phyloP scores from a whole-genome alignment of 495 filamentous ascomycete species.

The Lichenothelia convexa region DNA sequence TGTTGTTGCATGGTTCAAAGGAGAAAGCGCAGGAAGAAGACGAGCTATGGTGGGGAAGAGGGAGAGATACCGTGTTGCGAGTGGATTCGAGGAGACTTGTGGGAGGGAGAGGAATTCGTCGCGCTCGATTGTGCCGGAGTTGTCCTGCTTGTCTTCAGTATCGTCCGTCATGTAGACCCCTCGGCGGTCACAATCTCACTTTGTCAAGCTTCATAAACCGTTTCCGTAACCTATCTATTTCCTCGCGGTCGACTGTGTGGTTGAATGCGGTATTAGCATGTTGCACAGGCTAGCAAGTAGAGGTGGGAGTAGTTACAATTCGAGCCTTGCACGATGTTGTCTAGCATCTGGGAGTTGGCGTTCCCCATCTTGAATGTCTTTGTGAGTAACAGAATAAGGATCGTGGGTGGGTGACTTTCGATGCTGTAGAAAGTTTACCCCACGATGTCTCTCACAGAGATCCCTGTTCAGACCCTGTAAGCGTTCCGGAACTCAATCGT shows the following conservation, averaged over 20 bases:
- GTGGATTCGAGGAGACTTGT: conserved; percentile 93
- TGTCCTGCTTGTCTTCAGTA: conserved; percentile 58
- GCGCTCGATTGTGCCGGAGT: conserved; percentile 93
- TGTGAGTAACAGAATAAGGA: too few relatives aligned
- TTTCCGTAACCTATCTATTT: conserved; percentile 88
- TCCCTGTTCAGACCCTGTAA: too few relatives aligned
- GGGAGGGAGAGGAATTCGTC: conserved; percentile 95
- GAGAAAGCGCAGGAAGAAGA: conserved; percentile 1
- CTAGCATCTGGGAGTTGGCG: conserved; percentile 65
- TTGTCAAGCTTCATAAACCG: conserved; percentile 99
- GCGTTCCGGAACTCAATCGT: too few relatives aligned
- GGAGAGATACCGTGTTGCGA: conserved; percentile 77
- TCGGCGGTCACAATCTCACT: conserved; percentile 27
- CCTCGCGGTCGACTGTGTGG: conserved; percentile 76
- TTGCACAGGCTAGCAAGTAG: too few relatives aligned
- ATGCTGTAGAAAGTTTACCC: too few relatives aligned
- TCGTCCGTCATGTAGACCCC: conserved; percentile 1
- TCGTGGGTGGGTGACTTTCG: too few relatives aligned
- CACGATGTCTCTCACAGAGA: too few relatives aligned
- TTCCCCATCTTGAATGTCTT: conserved; percentile 45
- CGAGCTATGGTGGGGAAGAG: not conserved
- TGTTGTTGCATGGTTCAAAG: conserved; percentile 34
- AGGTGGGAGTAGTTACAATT: conserved; percentile 48
- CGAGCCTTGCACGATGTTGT: conserved; percentile 86
- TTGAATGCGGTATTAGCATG: not conserved